phyloP scores from a whole-genome alignment of 164 flowering plant species.

The Aristolochia fimbriata region DNA sequence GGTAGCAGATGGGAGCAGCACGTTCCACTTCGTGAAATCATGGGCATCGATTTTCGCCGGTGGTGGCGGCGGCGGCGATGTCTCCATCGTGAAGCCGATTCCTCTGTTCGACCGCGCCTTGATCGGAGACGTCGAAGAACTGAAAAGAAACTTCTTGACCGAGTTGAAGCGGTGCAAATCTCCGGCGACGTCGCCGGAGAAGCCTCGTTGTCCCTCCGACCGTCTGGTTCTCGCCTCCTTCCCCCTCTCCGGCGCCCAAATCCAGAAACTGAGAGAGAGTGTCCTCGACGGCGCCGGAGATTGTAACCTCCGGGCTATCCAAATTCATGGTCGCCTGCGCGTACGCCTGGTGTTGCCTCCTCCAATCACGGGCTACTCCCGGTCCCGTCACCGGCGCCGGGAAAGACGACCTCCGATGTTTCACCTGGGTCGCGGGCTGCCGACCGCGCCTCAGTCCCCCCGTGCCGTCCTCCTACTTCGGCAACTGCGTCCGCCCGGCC shows the following conservation, averaged over 20 bases:
- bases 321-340: slow-evolving; percentile 13
- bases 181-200: too few species aligned
- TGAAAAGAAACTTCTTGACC: slow-evolving; percentile 3
- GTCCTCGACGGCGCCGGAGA: too few species aligned
- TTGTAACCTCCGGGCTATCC: too few species aligned
- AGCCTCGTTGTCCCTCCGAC: too few species aligned
- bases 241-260: too few species aligned
- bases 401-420: neutral
- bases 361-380: slow-evolving; percentile 9
- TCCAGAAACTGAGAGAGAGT: too few species aligned
- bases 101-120: slow-evolving; percentile 5
- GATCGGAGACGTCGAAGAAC: slow-evolving; percentile 10
- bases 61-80: slow-evolving; percentile 3
- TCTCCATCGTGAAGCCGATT: neutral
- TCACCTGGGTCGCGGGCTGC: slow-evolving; percentile 22
- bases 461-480: slow-evolving; percentile 32
- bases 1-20: slow-evolving; percentile 6
- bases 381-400: neutral
- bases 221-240: too few species aligned
- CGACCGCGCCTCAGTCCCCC: slow-evolving; percentile 18
- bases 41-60: slow-evolving; percentile 9
- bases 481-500: slow-evolving; percentile 29
- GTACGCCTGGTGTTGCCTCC: slow-evolving; percentile 28
- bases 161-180: too few species aligned
- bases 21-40: slow-evolving; percentile 10